Percentiles rank a stretch among this genome's conserved stretches.
These are phyloP conservation scores for Pilasporangium apinafurcum DNA, from an alignment of 352 stramenopile species.

Conservation along the genomic window DNA sequence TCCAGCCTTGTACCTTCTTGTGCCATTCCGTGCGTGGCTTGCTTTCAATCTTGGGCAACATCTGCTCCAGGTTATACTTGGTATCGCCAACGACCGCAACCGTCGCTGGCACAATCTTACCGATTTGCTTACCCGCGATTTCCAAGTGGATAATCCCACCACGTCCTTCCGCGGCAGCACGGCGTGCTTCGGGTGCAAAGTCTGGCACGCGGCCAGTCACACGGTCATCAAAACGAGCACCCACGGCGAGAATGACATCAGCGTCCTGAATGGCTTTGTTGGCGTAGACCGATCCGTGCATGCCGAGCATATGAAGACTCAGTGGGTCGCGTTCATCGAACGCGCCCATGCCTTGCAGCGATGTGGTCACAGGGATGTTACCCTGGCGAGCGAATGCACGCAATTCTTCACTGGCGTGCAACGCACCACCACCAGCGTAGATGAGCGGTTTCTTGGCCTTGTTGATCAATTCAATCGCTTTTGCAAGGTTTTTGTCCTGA, in stretches of 20 bases:
- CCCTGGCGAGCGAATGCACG: constrained; percentile 86
- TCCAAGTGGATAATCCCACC: constrained; percentile 96
- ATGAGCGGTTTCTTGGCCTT: constrained; percentile 94
- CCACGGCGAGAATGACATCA: constrained; percentile 92
- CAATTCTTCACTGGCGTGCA: constrained; percentile 86
- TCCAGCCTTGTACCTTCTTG: constrained; percentile 86
- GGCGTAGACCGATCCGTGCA: constrained; percentile 95
- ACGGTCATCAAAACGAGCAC: constrained; percentile 95
- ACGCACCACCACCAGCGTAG: constrained; percentile 90
- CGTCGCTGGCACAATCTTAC: constrained; percentile 82
- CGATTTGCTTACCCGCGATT: constrained; percentile 85
- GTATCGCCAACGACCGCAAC: constrained; percentile 72
- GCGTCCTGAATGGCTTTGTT: constrained; percentile 96
- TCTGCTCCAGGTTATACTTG: constrained; percentile 92
- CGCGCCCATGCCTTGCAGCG: constrained; percentile 89
- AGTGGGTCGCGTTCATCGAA: constrained; percentile 93
- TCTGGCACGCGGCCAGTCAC: constrained; percentile 91
- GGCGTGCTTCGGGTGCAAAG: constrained; percentile 90
- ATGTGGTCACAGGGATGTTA: constrained; percentile 95
- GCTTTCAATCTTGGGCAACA: constrained; percentile 70
- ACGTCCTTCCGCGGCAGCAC: constrained; percentile 86
- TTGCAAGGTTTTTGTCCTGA: constrained; percentile 67
- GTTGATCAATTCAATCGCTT: constrained; percentile 87
- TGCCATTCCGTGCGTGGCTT: constrained; percentile 89
- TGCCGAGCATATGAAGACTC: constrained; percentile 95